Evolutionary conservation across 768 basidiomycete genomes (phyloP).

Genomic region (Trametes cinnabarina): DNA sequence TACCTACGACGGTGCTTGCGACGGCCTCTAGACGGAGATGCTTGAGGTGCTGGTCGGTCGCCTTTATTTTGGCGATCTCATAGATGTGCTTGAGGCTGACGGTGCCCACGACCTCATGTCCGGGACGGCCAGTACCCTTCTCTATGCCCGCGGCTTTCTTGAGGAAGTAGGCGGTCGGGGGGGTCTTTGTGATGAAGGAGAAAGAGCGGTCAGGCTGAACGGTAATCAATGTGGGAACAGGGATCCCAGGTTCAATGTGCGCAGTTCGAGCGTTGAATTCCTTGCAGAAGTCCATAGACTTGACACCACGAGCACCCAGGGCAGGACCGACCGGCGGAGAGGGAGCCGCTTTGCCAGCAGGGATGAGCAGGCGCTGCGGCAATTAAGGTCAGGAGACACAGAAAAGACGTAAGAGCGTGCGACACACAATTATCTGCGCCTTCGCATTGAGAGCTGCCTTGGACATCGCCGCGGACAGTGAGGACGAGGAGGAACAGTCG

Average conservation of each 20-base stretch:
- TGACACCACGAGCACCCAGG: slow-evolving; percentile 95
- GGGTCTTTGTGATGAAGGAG: slow-evolving; percentile 89
- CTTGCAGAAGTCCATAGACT: slow-evolving; percentile 99
- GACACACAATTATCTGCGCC: slow-evolving; percentile 75
- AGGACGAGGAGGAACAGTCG: slow-evolving; percentile 1
- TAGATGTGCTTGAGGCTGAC: slow-evolving; percentile 96
- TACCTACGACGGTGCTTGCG: slow-evolving; percentile 84
- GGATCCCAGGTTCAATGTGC: slow-evolving; percentile 79
- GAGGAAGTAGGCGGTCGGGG: slow-evolving; percentile 85
- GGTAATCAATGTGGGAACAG: slow-evolving; percentile 88
- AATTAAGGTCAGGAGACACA: slow-evolving; percentile 2
- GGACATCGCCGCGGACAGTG: slow-evolving; percentile 50
- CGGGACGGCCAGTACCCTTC: slow-evolving; percentile 83
- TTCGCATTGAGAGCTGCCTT: slow-evolving; percentile 57
- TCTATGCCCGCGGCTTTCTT: slow-evolving; percentile 89
- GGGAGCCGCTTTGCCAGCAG: slow-evolving; percentile 93
- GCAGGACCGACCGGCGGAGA: slow-evolving; percentile 97
- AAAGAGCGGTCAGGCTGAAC: slow-evolving; percentile 95
- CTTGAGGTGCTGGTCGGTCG: slow-evolving; percentile 83
- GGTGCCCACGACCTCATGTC: slow-evolving; percentile 75
- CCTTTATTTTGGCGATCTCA: slow-evolving; percentile 98
- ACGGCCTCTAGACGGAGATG: slow-evolving; percentile 85
- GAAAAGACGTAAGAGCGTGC: not conserved
- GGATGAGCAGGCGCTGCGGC: slow-evolving; percentile 75
- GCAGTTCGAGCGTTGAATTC: slow-evolving; percentile 99